A percentile compares a stretch with the other conserved stretches of the same genome.
Evolutionary conservation across 2,329 filamentous ascomycete genomes (phyloP).

Genomic region (Exophiala spinifera): DNA sequence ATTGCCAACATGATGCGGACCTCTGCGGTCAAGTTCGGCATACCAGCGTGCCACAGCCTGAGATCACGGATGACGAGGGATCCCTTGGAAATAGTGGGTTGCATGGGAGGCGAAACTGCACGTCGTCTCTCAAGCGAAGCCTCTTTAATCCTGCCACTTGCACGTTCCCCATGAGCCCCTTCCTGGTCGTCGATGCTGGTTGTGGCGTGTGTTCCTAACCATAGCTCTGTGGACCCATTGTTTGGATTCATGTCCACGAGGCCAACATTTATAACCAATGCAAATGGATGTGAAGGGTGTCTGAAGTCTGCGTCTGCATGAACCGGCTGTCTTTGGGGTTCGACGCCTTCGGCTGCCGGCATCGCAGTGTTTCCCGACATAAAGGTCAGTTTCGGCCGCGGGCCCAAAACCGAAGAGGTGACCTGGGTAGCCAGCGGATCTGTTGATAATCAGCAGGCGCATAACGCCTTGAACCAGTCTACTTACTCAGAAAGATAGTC

Average conservation of each 20-base stretch:
- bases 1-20: slow-evolving; percentile 47
- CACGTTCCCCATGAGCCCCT: slow-evolving; percentile 51
- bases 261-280: slow-evolving; percentile 54
- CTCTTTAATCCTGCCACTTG: slow-evolving; percentile 50
- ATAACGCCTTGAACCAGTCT: background rate
- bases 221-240: slow-evolving; percentile 59
- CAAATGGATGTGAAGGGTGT: slow-evolving; percentile 55
- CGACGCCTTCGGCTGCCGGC: slow-evolving; percentile 44
- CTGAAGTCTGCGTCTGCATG: slow-evolving; percentile 60
- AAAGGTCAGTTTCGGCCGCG: slow-evolving; percentile 56
- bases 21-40: slow-evolving; percentile 44
- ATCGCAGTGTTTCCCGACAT: slow-evolving; percentile 58
- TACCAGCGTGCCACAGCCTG: slow-evolving; percentile 51
- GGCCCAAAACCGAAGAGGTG: slow-evolving; percentile 53
- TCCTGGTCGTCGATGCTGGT: slow-evolving; percentile 43
- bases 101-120: slow-evolving; percentile 35
- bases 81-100: slow-evolving; percentile 45
- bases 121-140: slow-evolving; percentile 34
- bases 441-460: slow-evolving; percentile 37
- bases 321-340: slow-evolving; percentile 51
- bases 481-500: slow-evolving; percentile 54
- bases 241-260: slow-evolving; percentile 50
- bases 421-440: slow-evolving; percentile 44
- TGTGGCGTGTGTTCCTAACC: slow-evolving; percentile 54
- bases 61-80: slow-evolving; percentile 48